Evolutionary conservation across 495 filamentous ascomycete genomes (phyloP).

Genomic region (Neurospora sp.): DNA sequence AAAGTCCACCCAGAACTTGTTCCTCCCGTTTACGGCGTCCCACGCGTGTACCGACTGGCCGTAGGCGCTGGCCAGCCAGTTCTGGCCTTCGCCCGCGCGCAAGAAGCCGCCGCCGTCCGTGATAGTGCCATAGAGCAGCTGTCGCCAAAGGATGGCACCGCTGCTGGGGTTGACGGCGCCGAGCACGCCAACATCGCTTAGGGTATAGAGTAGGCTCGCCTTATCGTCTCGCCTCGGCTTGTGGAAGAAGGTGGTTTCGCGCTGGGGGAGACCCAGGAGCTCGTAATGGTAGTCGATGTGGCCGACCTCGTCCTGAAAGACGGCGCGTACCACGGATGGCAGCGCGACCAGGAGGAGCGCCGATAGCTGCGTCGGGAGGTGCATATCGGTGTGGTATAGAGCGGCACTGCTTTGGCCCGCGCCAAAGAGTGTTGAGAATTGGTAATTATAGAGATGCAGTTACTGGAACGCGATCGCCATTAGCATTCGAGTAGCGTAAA

Average conservation of each 20-base stretch:
- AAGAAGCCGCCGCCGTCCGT: constrained; percentile 44
- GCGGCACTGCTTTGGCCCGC: background rate
- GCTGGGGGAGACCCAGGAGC: constrained; percentile 71
- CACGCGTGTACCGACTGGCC: constrained; percentile 64
- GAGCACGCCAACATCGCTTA: constrained; percentile 69
- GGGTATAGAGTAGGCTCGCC: constrained; percentile 83
- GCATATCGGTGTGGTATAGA: background rate
- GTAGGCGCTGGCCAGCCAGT: constrained; percentile 60
- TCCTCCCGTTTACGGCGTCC: constrained; percentile 70
- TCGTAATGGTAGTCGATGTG: constrained; percentile 88
- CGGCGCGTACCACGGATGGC: constrained; percentile 44
- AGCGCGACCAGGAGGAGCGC: constrained; percentile 24
- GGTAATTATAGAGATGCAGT: background rate
- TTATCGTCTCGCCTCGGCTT: constrained; percentile 67
- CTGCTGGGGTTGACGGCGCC: constrained; percentile 85
- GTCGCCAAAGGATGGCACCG: constrained; percentile 79
- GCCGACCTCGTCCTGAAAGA: constrained; percentile 86
- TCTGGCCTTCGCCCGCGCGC: constrained; percentile 61
- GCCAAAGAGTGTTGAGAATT: background rate
- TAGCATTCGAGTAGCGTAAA: background rate
- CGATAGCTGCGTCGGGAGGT: background rate
- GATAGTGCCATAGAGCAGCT: constrained; percentile 41
- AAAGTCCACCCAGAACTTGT: constrained; percentile 60
- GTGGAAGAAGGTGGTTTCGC: constrained; percentile 89
- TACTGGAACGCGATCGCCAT: background rate